These are phyloP conservation scores for Linum tenue DNA, from an alignment of 345 rosid genomes.

Conservation along the genomic window DNA sequence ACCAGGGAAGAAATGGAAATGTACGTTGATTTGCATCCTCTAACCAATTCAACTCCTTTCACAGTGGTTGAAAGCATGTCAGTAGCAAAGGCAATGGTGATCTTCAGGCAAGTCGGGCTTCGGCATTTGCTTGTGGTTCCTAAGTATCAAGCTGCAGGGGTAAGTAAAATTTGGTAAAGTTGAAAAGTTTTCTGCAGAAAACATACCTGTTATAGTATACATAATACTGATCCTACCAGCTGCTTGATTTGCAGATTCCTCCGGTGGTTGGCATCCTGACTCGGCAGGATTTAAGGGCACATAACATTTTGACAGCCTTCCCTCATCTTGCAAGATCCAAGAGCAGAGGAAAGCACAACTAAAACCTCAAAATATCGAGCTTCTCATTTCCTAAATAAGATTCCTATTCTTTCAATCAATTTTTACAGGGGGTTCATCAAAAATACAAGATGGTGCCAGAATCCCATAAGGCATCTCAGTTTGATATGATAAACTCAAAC, in stretches of 20 bases:
- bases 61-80: constrained; percentile 83
- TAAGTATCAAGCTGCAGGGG: constrained; percentile 62
- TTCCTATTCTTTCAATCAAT: background rate
- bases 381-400: background rate
- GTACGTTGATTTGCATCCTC: constrained; percentile 82
- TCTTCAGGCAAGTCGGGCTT: constrained; percentile 72
- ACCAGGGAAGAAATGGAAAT: constrained; percentile 73
- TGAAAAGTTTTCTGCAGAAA: background rate
- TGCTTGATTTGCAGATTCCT: constrained; percentile 36
- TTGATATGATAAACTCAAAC: background rate
- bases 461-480: background rate
- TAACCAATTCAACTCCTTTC: constrained; percentile 79
- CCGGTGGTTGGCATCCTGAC: constrained; percentile 72
- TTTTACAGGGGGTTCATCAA: background rate
- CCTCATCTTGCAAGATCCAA: constrained; percentile 54
- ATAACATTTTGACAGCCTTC: constrained; percentile 60
- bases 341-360: constrained; percentile 25
- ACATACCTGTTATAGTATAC: background rate
- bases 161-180: constrained; percentile 22
- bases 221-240: background rate
- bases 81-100: constrained; percentile 82
- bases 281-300: constrained; percentile 75
- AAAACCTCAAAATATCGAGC: constrained; percentile 1
- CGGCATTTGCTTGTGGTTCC: constrained; percentile 75
- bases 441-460: background rate